phyloP scores from a whole-genome alignment of 441 rosid genomes.

The Adansonia gregorii region DNA sequence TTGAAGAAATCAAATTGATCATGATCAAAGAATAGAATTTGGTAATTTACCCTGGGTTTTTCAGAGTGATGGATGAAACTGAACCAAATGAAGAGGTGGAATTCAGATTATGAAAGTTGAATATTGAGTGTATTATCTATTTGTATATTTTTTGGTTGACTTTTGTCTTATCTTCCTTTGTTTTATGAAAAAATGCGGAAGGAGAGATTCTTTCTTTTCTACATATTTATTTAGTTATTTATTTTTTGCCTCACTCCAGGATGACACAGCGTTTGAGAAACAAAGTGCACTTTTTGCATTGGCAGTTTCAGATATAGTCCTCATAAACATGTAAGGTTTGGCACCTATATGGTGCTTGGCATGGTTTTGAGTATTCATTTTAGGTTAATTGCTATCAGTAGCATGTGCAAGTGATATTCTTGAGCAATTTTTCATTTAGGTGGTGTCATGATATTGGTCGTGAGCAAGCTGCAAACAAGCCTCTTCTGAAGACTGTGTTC shows the following conservation, averaged over 20 bases:
- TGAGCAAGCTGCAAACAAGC: slow-evolving; percentile 99
- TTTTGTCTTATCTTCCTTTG: not conserved
- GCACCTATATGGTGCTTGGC: slow-evolving; percentile 13
- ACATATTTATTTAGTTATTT: not conserved
- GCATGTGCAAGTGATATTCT: slow-evolving; percentile 5
- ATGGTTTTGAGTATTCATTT: slow-evolving; percentile 8
- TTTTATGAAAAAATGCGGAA: slow-evolving; percentile 13
- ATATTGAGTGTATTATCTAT: not conserved
- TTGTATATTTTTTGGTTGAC: not conserved
- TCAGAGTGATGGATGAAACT: slow-evolving; percentile 17
- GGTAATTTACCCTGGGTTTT: slow-evolving; percentile 5
- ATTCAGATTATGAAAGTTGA: not conserved
- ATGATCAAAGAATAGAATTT: not conserved
- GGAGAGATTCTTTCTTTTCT: slow-evolving; percentile 25
- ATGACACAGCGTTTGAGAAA: slow-evolving; percentile 99
- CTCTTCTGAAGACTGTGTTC: slow-evolving; percentile 92
- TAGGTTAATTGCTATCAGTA: not conserved
- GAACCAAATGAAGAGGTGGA: not conserved
- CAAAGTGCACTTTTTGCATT: slow-evolving; percentile 99
- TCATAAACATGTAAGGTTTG: slow-evolving; percentile 89
- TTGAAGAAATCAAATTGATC: slow-evolving; percentile 8
- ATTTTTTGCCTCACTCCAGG: slow-evolving; percentile 50
- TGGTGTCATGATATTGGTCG: slow-evolving; percentile 99
- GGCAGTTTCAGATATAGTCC: slow-evolving; percentile 96
- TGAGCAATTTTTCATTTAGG: slow-evolving; percentile 47